These are phyloP conservation scores for Hansenula lynferdii DNA, from an alignment of 1,139 yeast genomes.

Conservation along the genomic window DNA sequence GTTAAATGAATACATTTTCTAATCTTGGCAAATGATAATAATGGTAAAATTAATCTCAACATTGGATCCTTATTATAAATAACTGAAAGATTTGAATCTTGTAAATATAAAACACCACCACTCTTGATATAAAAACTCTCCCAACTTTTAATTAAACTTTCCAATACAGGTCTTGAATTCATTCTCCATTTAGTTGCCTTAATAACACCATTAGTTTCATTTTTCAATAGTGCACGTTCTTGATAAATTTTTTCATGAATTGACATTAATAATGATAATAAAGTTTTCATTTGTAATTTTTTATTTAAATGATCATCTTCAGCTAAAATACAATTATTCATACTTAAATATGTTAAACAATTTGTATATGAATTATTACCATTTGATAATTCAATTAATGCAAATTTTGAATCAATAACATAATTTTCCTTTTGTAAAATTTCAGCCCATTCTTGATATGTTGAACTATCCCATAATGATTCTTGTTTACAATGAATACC, in stretches of 20 bases:
- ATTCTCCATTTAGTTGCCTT: constrained; percentile 55
- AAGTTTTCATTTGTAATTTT: constrained; percentile 48
- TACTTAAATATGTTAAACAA: constrained; percentile 43
- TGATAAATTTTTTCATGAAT: constrained; percentile 65
- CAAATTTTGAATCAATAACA: constrained; percentile 40
- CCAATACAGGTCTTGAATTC: constrained; percentile 51
- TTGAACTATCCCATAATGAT: constrained; percentile 61
- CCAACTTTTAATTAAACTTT: constrained; percentile 56
- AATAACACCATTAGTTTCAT: constrained; percentile 30
- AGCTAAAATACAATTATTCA: constrained; percentile 33
- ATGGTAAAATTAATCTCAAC: constrained; percentile 58
- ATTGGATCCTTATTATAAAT: constrained; percentile 47
- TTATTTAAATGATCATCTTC: constrained; percentile 32
- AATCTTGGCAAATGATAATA: constrained; percentile 58
- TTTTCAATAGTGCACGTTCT: constrained; percentile 36
- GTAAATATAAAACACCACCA: constrained; percentile 55
- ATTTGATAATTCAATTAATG: constrained; percentile 52
- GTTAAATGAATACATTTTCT: constrained; percentile 55
- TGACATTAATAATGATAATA: constrained; percentile 63
- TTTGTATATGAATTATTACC: constrained; percentile 48
- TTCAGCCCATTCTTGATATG: constrained; percentile 53
- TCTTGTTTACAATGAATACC: constrained; percentile 75
- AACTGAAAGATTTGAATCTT: constrained; percentile 41
- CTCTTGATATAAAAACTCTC: constrained; percentile 54
- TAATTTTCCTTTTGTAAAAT: constrained; percentile 30